Percentiles rank a stretch among this genome's conserved stretches.
Conservation (phyloP, 2,329 filamentous ascomycete genomes). For the Trichoderma sp. region DNA sequence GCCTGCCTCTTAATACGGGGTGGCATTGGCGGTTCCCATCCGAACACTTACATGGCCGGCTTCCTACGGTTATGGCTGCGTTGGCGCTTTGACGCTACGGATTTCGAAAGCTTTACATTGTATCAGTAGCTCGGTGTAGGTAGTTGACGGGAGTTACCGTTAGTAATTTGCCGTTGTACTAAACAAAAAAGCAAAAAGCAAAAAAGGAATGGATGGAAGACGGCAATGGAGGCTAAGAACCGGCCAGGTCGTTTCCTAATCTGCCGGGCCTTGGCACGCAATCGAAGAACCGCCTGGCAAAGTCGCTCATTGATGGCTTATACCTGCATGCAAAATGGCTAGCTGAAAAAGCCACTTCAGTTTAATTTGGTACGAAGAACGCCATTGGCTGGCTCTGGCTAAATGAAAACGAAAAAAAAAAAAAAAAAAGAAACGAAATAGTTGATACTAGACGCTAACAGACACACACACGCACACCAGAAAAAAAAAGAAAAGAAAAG, state of each 20-base stretch:
- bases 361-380: background rate
- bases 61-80: background rate
- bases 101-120: background rate
- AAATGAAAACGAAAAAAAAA: background rate
- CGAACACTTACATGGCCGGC: background rate
- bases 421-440: background rate
- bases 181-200: background rate
- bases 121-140: background rate
- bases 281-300: background rate
- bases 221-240: background rate
- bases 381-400: conserved; percentile 1
- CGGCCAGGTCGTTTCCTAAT: background rate
- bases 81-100: background rate
- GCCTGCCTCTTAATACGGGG: background rate
- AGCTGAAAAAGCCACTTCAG: background rate
- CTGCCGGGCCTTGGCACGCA: conserved; percentile 8
- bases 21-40: background rate
- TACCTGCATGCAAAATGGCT: background rate
- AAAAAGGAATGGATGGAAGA: background rate
- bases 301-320: background rate
- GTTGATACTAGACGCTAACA: background rate
- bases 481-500: background rate
- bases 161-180: background rate
- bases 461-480: background rate
- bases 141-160: background rate